Conservation (phyloP, 164 flowering plant genomes). For the Pachysandra terminalis region DNA sequence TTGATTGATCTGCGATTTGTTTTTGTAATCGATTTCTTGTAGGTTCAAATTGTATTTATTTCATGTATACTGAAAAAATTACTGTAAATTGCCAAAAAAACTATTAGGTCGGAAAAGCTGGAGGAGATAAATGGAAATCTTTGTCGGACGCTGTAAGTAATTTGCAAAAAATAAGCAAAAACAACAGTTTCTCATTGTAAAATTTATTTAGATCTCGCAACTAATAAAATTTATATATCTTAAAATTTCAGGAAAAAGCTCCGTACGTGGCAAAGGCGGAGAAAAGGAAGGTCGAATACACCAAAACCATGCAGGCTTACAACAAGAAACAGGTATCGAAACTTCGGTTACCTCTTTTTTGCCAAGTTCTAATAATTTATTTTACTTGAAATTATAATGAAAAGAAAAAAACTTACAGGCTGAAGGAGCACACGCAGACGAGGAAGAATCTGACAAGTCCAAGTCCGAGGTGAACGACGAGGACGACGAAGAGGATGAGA, state of each 20-base stretch:
- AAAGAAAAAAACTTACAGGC: slow-evolving; percentile 21
- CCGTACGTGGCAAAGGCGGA: slow-evolving; percentile 56
- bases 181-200: background rate
- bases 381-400: no score
- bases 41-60: no score
- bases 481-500: slow-evolving; percentile 27
- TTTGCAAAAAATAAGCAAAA: no score
- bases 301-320: slow-evolving; percentile 49
- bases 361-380: no score
- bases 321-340: slow-evolving; percentile 48
- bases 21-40: no score
- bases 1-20: background rate
- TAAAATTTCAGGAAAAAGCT: slow-evolving; percentile 56
- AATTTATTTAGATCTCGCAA: no score
- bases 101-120: slow-evolving; percentile 86
- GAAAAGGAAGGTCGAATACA: slow-evolving; percentile 60
- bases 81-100: no score
- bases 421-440: slow-evolving; percentile 32
- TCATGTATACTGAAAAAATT: background rate
- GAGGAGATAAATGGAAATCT: slow-evolving; percentile 77
- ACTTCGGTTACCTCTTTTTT: no score
- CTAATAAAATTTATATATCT: no score
- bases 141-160: slow-evolving; percentile 59
- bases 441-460: slow-evolving; percentile 50
- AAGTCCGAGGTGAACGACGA: slow-evolving; percentile 52